Percentiles rank a stretch among this genome's conserved stretches.
Evolutionary conservation across 2,329 filamentous ascomycete genomes (phyloP).

Genomic region (Xylaria hypoxylon): DNA sequence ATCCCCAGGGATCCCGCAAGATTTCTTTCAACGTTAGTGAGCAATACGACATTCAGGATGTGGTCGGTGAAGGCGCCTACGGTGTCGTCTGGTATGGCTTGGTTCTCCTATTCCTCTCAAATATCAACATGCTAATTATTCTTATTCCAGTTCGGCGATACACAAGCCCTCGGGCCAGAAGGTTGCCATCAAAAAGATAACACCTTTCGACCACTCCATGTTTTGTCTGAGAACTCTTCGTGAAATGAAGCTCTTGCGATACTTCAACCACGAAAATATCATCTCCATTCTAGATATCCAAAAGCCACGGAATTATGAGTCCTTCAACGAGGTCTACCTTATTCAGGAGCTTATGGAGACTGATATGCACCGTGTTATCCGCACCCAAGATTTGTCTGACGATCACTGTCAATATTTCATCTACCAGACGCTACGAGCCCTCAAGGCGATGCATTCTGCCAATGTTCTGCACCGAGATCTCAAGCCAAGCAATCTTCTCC

Average conservation of each 20-base stretch:
- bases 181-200: slow-evolving; percentile 99
- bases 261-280: slow-evolving; percentile 99
- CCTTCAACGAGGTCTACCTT: slow-evolving; percentile 97
- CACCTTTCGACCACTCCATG: slow-evolving; percentile 98
- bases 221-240: slow-evolving; percentile 95
- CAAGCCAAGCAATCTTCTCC: slow-evolving; percentile 94
- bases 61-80: slow-evolving; percentile 97
- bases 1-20: slow-evolving; percentile 79
- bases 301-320: slow-evolving; percentile 95
- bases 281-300: slow-evolving; percentile 99
- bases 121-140: slow-evolving; percentile 29
- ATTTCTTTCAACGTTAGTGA: slow-evolving; percentile 99
- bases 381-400: slow-evolving; percentile 97
- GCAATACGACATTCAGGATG: slow-evolving; percentile 99
- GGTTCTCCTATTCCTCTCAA: background rate
- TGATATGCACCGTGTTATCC: slow-evolving; percentile 99
- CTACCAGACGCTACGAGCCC: slow-evolving; percentile 95
- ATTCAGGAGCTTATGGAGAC: slow-evolving; percentile 99
- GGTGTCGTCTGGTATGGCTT: slow-evolving; percentile 91
- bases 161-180: slow-evolving; percentile 99
- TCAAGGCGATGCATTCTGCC: slow-evolving; percentile 99
- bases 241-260: slow-evolving; percentile 98
- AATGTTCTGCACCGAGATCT: slow-evolving; percentile 97
- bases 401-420: slow-evolving; percentile 99
- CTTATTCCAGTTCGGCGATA: slow-evolving; percentile 79